These are phyloP conservation scores for Martiniozyma abietophila DNA, from an alignment of 805 yeast genomes.

Conservation along the genomic window DNA sequence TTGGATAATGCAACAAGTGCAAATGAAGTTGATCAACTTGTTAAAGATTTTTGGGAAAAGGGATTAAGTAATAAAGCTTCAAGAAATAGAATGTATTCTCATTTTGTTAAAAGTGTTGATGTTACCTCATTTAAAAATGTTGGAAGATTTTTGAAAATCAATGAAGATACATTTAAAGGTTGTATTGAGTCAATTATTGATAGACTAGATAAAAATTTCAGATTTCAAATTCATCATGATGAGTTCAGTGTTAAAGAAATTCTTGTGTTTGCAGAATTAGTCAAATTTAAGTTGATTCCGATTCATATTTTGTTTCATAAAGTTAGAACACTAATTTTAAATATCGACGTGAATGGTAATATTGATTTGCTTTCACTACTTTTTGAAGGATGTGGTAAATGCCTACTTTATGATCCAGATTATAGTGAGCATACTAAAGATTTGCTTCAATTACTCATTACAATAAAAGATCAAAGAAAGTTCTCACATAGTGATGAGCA, in stretches of 20 bases:
- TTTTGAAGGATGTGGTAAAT: constrained; percentile 66
- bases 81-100: constrained; percentile 46
- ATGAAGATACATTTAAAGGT: constrained; percentile 38
- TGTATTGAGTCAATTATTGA: constrained; percentile 43
- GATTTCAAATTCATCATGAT: constrained; percentile 48
- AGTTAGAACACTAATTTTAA: constrained; percentile 49
- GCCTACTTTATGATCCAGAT: constrained; percentile 48
- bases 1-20: constrained; percentile 33
- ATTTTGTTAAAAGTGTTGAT: constrained; percentile 41
- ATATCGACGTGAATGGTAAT: constrained; percentile 43
- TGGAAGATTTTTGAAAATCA: constrained; percentile 62
- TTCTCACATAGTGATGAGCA: constrained; percentile 47
- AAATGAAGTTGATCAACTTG: constrained; percentile 41
- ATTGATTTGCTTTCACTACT: constrained; percentile 61
- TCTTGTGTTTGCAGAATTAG: constrained; percentile 61
- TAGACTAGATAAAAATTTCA: constrained; percentile 48
- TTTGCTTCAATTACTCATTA: constrained; percentile 48
- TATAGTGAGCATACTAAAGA: constrained; percentile 51
- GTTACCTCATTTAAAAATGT: constrained; percentile 39
- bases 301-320: constrained; percentile 65
- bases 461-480: constrained; percentile 37
- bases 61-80: constrained; percentile 66
- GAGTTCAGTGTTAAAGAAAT: constrained; percentile 47
- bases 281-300: constrained; percentile 68
- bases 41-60: constrained; percentile 37